Base-by-base conservation (phyloP, 2,329 filamentous ascomycete genomes). In the Samsoniella hepiali region DNA sequence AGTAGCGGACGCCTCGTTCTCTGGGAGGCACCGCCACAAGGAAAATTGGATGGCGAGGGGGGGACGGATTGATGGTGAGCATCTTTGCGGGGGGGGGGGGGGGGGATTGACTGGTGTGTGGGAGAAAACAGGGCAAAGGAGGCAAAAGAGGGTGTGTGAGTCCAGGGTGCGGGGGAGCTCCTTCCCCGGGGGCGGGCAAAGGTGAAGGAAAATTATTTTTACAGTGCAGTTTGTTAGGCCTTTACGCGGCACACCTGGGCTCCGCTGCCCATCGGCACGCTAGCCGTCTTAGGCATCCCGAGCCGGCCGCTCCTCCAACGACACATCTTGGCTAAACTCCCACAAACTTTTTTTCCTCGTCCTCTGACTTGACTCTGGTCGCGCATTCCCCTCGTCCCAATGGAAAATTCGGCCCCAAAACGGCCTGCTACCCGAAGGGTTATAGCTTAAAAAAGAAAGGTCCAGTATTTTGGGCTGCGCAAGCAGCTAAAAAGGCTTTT, bases 381-480 rank as follows among this genome's bases (percentile, higher is more conserved):
- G 27, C 6, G 13, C 17, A 15, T 36, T n/a, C 13, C n/a, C n/a
- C 10, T 36, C 13, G 7, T 31, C n/a, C 42, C 6, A 42, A 38
- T 2, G 1, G 5, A 32, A 60, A 53, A 17, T 15, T 51, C 47
- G 58, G 34, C 58, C 47, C 45, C 45, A 51, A 60, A 40, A 60
- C 58, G 47, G 58, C 36, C 49, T 55, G 40, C 58, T 61, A 61
- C 58, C 49, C 58, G 29, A 61, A 55, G 38, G 58, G 58, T 22
- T 61, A 61, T 54, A 22, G 36, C n/a, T 40, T 5, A 42, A n/a
- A 13, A 54, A 47, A 47, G 32, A 9, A 38, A 47, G 27, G 5
- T 38, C 58, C 50, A 60, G 34, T 60, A 4, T 53, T 60, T 53
- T 15, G 58, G 58, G 58, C 58, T 60, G 58, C 58, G 58, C 58